phyloP scores from a whole-genome alignment of 768 basidiomycete genomes.

The Leccinum truebloodii region DNA sequence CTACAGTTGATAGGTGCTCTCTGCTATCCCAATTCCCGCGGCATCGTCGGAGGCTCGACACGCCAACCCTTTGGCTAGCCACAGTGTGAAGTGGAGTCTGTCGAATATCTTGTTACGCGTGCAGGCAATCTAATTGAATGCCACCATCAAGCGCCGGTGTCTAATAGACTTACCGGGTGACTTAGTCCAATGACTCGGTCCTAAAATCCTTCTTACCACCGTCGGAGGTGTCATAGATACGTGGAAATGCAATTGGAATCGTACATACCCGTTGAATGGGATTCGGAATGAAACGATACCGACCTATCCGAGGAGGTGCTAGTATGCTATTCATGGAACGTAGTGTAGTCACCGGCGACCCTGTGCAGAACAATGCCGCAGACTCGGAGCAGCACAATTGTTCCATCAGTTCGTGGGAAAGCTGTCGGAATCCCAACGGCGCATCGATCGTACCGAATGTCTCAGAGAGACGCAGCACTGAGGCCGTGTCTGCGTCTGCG shows the following conservation, averaged over 20 bases:
- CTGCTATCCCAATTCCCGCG: not conserved
- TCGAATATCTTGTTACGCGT: conserved; percentile 1
- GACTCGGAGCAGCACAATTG: not conserved
- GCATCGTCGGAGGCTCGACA: not conserved
- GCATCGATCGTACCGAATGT: not conserved
- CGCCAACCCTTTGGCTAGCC: too few relatives aligned
- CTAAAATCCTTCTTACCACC: not conserved
- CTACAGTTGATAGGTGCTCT: too few relatives aligned
- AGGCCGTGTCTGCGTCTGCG: conserved; percentile 8
- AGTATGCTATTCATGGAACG: not conserved
- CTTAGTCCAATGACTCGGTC: not conserved
- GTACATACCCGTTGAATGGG: not conserved
- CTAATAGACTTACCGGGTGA: conserved; percentile 21
- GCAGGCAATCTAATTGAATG: not conserved
- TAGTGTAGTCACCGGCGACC: not conserved
- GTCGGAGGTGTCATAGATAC: not conserved
- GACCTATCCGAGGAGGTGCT: not conserved
- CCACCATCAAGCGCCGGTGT: conserved; percentile 11
- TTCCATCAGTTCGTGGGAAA: not conserved
- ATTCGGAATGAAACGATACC: too few relatives aligned
- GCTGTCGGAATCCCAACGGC: not conserved
- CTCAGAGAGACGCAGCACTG: conserved; percentile 6
- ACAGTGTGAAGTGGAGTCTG: too few relatives aligned
- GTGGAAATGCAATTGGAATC: not conserved
- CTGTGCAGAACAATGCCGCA: not conserved